phyloP scores from a whole-genome alignment of 2,329 filamentous ascomycete species.

The Aspergillaceae sp. region DNA sequence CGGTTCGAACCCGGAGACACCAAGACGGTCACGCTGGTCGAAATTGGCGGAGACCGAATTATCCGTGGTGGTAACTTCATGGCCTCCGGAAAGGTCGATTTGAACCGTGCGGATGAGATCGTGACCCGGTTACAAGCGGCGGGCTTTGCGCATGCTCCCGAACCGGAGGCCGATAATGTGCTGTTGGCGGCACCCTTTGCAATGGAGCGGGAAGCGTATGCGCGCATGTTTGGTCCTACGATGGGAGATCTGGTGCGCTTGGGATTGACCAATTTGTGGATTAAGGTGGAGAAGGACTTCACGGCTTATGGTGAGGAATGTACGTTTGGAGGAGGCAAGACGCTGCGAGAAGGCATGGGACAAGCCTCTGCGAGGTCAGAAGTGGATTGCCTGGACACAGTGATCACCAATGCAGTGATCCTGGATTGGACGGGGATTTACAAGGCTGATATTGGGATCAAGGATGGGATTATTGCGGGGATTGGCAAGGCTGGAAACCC shows the following conservation, averaged over 20 bases:
- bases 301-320: conserved; percentile 88
- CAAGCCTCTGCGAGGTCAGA: conserved; percentile 72
- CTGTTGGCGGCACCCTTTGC: conserved; percentile 51
- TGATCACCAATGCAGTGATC: conserved; percentile 82
- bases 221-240: conserved; percentile 86
- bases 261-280: conserved; percentile 79
- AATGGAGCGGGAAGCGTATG: conserved; percentile 72
- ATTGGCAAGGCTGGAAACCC: conserved; percentile 95
- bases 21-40: conserved; percentile 81
- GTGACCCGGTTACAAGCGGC: conserved; percentile 57
- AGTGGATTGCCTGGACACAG: conserved; percentile 66
- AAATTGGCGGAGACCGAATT: conserved; percentile 71
- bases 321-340: conserved; percentile 91
- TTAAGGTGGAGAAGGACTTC: conserved; percentile 78
- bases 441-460: conserved; percentile 94
- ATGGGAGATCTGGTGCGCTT: conserved; percentile 76
- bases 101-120: conserved; percentile 56
- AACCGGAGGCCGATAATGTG: conserved; percentile 50
- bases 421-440: conserved; percentile 89
- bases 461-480: conserved; percentile 72
- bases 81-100: conserved; percentile 63
- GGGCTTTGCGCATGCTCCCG: conserved; percentile 69
- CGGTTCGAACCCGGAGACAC: conserved; percentile 90
- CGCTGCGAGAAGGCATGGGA: conserved; percentile 88
- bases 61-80: conserved; percentile 79